Evolutionary conservation across 495 filamentous ascomycete genomes (phyloP).

Genomic region (Annulohypoxylon bovei): DNA sequence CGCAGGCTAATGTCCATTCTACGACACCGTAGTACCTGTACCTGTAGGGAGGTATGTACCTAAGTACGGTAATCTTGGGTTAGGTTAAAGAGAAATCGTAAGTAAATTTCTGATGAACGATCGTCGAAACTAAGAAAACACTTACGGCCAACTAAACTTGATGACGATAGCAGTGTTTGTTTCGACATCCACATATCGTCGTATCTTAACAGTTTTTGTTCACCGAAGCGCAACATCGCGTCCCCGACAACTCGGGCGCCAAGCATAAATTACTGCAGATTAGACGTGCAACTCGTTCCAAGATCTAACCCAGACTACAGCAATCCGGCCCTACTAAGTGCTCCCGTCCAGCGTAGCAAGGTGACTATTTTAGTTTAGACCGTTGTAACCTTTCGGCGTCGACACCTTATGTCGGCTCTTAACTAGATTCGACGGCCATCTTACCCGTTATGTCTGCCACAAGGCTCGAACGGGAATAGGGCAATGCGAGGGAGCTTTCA

Average conservation of each 20-base stretch:
- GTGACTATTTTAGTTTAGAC: slow-evolving; percentile 14
- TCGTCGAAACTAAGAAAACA: slow-evolving; percentile 4
- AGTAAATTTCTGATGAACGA: slow-evolving; percentile 1
- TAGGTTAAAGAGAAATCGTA: background rate
- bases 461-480: slow-evolving; percentile 26
- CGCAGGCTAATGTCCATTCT: slow-evolving; percentile 21
- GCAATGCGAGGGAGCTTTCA: slow-evolving; percentile 27
- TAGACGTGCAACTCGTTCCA: slow-evolving; percentile 29
- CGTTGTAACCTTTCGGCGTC: slow-evolving; percentile 24
- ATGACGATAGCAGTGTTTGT: slow-evolving; percentile 13
- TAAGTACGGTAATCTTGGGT: background rate
- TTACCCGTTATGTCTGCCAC: slow-evolving; percentile 21
- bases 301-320: slow-evolving; percentile 30
- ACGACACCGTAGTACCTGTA: background rate
- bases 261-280: slow-evolving; percentile 32
- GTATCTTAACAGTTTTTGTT: slow-evolving; percentile 24
- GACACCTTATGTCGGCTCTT: slow-evolving; percentile 1
- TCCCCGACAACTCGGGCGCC: slow-evolving; percentile 38
- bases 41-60: background rate
- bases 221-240: slow-evolving; percentile 31
- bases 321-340: background rate
- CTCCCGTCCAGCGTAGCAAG: slow-evolving; percentile 20
- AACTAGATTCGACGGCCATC: slow-evolving; percentile 19
- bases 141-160: background rate
- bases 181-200: slow-evolving; percentile 12